phyloP scores from a whole-genome alignment of 768 basidiomycete species.

The Mycena epipterygia region DNA sequence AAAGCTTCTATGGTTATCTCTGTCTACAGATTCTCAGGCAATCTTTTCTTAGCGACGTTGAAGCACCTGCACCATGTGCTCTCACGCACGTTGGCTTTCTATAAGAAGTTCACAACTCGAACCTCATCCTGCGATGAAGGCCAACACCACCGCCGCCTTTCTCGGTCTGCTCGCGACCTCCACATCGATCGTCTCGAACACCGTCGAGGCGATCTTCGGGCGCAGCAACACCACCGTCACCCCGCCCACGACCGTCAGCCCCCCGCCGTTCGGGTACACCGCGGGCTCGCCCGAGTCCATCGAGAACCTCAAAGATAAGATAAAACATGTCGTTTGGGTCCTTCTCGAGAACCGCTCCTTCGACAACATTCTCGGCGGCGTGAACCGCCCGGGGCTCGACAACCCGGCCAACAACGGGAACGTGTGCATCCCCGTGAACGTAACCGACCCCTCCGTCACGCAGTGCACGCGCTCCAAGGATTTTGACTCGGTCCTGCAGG shows the following conservation, averaged over 20 bases:
- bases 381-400: constrained; percentile 36
- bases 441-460: constrained; percentile 30
- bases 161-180: constrained; percentile 33
- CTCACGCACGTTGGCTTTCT: constrained; percentile 6
- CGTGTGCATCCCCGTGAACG: constrained; percentile 41
- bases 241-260: neutral
- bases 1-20: constrained; percentile 15
- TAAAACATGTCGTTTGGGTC: constrained; percentile 42
- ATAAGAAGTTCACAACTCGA: constrained; percentile 7
- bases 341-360: constrained; percentile 47
- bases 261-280: constrained; percentile 35
- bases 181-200: constrained; percentile 23
- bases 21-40: constrained; percentile 17
- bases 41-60: constrained; percentile 23
- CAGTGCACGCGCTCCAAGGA: constrained; percentile 38
- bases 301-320: constrained; percentile 37
- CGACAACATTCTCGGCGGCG: constrained; percentile 45
- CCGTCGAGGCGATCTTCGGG: too few relatives aligned
- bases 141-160: constrained; percentile 30
- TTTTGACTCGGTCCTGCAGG: constrained; percentile 38
- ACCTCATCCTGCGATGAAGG: constrained; percentile 29
- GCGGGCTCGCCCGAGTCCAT: constrained; percentile 32
- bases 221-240: neutral
- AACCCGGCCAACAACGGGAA: constrained; percentile 39
- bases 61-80: constrained; percentile 23